phyloP scores from a whole-genome alignment of 805 yeast species.

The Wickerhamomyces silvicola region DNA sequence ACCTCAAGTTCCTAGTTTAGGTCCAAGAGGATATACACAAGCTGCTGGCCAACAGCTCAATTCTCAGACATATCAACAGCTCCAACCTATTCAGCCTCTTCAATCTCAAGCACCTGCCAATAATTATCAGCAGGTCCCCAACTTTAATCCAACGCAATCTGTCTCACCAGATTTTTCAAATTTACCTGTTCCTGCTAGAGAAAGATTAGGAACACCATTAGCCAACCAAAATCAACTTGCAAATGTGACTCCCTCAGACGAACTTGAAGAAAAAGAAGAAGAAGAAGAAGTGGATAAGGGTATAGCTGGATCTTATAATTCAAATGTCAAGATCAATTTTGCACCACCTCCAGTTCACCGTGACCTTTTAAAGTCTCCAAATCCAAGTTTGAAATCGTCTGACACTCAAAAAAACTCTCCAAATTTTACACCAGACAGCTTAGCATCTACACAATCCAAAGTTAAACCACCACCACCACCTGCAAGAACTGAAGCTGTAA shows the following conservation, averaged over 20 bases:
- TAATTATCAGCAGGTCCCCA: too few relatives aligned
- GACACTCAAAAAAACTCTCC: too few relatives aligned
- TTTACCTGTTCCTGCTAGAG: constrained; percentile 15
- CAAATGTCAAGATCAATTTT: constrained; percentile 27
- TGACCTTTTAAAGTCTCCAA: constrained; percentile 20
- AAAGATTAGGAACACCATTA: constrained; percentile 2
- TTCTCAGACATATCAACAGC: constrained; percentile 5
- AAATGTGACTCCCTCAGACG: background rate
- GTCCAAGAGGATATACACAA: background rate
- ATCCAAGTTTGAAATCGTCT: constrained; percentile 33
- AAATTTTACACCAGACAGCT: constrained; percentile 25
- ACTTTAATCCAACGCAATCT: constrained; percentile 4
- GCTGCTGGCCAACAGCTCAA: constrained; percentile 1
- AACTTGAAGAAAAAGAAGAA: constrained; percentile 5
- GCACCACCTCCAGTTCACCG: constrained; percentile 35
- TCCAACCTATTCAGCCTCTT: background rate
- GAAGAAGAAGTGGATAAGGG: constrained; percentile 16
- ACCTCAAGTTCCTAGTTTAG: background rate
- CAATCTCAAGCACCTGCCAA: constrained; percentile 1
- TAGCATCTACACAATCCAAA: constrained; percentile 9
- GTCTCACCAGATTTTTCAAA: constrained; percentile 18
- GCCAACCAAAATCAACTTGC: background rate
- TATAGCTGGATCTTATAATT: constrained; percentile 29
- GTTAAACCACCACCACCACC: constrained; percentile 1
- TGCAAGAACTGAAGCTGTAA: background rate